Evolutionary conservation across 148 eudicot genomes (phyloP).

Genomic region (Rheum nobile): DNA sequence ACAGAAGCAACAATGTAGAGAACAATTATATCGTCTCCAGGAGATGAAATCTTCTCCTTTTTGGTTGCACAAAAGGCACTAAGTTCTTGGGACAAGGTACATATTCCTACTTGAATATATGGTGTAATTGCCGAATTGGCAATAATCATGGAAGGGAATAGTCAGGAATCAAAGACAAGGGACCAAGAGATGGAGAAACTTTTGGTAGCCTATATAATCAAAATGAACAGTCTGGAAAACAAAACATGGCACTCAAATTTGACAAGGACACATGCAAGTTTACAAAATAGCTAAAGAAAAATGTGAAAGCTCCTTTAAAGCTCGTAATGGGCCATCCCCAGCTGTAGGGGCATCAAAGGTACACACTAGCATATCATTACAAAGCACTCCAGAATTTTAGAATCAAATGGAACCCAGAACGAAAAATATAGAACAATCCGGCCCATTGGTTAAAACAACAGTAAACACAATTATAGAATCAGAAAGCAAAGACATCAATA

Average conservation of each 20-base stretch:
- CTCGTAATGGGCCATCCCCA: neutral
- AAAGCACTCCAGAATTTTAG: neutral
- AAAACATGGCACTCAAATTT: neutral
- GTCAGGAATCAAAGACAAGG: neutral
- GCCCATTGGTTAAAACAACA: neutral
- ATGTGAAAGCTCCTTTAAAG: slow-evolving; percentile 3
- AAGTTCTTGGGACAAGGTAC: neutral
- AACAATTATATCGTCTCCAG: neutral
- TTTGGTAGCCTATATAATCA: neutral
- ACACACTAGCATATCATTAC: slow-evolving; percentile 1
- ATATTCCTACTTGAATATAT: neutral
- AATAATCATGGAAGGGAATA: neutral
- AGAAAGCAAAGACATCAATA: neutral
- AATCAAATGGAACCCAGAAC: neutral
- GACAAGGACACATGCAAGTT: slow-evolving; percentile 1
- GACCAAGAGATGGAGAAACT: neutral
- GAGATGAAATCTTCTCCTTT: neutral
- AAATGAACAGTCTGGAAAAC: neutral
- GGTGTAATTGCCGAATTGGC: neutral
- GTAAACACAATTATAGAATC: neutral
- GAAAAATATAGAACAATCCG: neutral
- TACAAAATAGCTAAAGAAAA: neutral
- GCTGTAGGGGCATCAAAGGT: neutral
- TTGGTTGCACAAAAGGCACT: neutral
- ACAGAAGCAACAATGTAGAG: neutral